Percentiles rank a stretch among this genome's conserved stretches.
phyloP scores from a whole-genome alignment of 148 eudicot genomes.

The Chenopodium berlandieri region DNA sequence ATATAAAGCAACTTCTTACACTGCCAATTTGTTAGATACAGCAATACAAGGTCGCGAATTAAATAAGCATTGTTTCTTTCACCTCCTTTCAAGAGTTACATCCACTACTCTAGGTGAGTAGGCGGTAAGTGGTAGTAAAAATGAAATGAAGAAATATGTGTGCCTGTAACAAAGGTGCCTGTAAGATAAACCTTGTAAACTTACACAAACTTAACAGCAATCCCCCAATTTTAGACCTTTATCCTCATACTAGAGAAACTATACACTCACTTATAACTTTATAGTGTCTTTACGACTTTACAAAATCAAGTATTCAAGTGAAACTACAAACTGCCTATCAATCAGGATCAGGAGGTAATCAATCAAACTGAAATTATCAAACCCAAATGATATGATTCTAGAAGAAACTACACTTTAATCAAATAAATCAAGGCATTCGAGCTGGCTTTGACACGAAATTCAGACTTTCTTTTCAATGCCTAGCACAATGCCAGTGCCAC shows the following conservation, averaged over 20 bases:
- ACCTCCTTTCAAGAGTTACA: background rate
- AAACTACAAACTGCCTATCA: background rate
- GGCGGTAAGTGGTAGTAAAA: background rate
- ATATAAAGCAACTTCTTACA: background rate
- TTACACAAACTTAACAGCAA: background rate
- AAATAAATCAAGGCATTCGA: no score
- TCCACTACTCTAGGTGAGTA: background rate
- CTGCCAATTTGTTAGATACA: background rate
- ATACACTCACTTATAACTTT: background rate
- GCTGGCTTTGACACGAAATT: background rate
- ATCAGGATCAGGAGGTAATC: background rate
- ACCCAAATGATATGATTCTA: no score
- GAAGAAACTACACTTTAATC: no score
- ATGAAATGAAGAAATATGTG: background rate
- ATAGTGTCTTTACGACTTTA: no score
- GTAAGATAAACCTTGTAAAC: background rate
- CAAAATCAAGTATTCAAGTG: background rate
- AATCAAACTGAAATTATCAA: no score
- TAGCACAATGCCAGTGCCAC: background rate
- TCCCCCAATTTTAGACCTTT: background rate
- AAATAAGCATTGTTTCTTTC: background rate
- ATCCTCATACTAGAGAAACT: background rate
- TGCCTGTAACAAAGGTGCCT: background rate
- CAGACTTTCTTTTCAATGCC: background rate
- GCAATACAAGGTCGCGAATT: background rate